Base-by-base conservation (phyloP, 495 filamentous ascomycete genomes). In the Aspergillus sclerotioniger region DNA sequence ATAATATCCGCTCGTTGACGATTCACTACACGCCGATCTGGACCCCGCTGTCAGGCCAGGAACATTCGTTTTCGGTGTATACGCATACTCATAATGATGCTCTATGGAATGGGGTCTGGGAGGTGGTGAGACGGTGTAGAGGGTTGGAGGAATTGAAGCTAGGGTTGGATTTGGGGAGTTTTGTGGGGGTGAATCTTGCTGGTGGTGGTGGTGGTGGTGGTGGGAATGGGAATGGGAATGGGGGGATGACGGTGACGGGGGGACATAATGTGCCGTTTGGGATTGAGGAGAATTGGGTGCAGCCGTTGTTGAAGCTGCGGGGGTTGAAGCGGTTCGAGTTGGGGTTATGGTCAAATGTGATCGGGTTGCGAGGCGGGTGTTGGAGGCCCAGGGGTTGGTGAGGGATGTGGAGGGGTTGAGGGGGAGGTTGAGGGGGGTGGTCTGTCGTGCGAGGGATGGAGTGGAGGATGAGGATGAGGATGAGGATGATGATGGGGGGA, bases 281-380 rank as follows among this genome's bases (percentile, higher is more conserved):
- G 7, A 13, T 15, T 2, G 8, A 6, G 25, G 47, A 12, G 25
- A 13, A 6, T 3, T 78, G 75, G 74, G 56, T 73, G 28, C 19
- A 57, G 21, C 75, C 75, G 0, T 45, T 78, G 56, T 39, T 76
- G 8, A 35, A 52, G 28, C 68, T 78, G 15, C 45, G 72, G 0
- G 75, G 74, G 12, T 46, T 78, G 49, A 39, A 46, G 7, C 35
- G 5, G 15, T 76, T 78, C 56, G 75, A 78, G 48, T 39, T 78
- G 46, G 74, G 5, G 68, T 78, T 51, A 76, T 71, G 20, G 75
- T 67, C 7, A 51, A 67, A 20, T 76, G 74, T 60, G 75, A 76
- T 65, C 37, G 53, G 20, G 55, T 47, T 7, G 67, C 70, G 1
- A 69, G 63, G 60, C 62, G 63, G 15, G 56, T 67, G 2, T 51